These are phyloP conservation scores for Nannizziopsis barbatae DNA, from an alignment of 2,329 filamentous ascomycete genomes.

Conservation along the genomic window DNA sequence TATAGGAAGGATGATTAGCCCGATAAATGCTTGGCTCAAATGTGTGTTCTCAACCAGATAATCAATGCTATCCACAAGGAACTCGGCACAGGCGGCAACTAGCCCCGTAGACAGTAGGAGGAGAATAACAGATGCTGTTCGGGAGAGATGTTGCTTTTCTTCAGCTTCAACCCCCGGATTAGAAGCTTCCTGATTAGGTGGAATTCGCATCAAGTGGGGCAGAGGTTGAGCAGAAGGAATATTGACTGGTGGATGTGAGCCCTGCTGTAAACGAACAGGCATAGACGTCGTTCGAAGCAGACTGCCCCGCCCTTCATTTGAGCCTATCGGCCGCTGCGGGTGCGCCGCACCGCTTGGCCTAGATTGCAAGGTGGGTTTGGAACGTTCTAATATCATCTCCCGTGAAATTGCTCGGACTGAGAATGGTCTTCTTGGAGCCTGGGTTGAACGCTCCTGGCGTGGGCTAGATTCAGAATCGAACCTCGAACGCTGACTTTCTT, in stretches of 20 bases:
- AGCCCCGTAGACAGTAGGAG: constrained; percentile 61
- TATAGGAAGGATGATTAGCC: constrained; percentile 53
- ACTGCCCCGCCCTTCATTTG: constrained; percentile 41
- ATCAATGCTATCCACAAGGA: constrained; percentile 40
- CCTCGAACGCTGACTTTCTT: background rate
- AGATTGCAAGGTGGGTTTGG: constrained; percentile 26
- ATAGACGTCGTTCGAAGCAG: constrained; percentile 64
- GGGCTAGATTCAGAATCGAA: background rate
- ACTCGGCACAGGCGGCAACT: constrained; percentile 66
- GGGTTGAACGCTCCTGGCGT: background rate
- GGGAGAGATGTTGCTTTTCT: constrained; percentile 24
- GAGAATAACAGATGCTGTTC: constrained; percentile 46
- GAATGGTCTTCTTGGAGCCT: background rate
- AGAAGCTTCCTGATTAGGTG: background rate
- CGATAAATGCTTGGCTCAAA: constrained; percentile 51
- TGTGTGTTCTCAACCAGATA: constrained; percentile 39
- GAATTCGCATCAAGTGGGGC: constrained; percentile 18
- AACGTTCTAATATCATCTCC: background rate
- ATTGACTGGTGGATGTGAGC: constrained; percentile 12
- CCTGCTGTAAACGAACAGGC: constrained; percentile 55
- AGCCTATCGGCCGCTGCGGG: constrained; percentile 18
- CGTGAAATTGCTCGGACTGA: background rate
- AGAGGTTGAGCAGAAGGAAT: constrained; percentile 19
- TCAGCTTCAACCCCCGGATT: constrained; percentile 34
- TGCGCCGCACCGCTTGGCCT: constrained; percentile 14